Percentiles rank a stretch among this genome's conserved stretches.
Conservation (phyloP, 768 basidiomycete genomes). For the Sporobolomyces roseus region DNA sequence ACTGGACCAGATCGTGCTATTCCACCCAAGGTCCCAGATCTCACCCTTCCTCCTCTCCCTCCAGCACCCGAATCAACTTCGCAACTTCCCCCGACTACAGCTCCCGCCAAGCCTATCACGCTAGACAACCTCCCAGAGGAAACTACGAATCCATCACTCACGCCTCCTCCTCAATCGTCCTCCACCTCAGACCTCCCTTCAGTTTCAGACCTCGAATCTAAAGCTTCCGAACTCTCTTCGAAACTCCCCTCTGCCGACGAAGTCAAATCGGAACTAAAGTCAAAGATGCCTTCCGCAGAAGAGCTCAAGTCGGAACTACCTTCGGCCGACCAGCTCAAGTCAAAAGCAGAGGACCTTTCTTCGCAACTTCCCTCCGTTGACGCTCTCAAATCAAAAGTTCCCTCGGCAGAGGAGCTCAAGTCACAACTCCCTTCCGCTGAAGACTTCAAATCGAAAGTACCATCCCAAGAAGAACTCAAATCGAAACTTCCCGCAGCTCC, state of each 20-base stretch:
- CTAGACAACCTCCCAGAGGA: not conserved
- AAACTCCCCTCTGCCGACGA: not conserved
- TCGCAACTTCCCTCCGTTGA: too few relatives aligned
- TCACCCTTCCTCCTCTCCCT: slow-evolving; percentile 2
- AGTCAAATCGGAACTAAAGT: too few relatives aligned
- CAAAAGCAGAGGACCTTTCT: not conserved
- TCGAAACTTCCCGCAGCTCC: slow-evolving; percentile 4
- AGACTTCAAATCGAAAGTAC: not conserved
- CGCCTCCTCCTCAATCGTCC: not conserved
- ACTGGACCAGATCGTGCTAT: not conserved
- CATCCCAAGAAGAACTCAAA: too few relatives aligned
- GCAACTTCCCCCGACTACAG: not conserved
- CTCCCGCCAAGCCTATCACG: slow-evolving; percentile 9
- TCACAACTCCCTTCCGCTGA: too few relatives aligned
- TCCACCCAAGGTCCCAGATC: not conserved
- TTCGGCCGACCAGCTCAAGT: too few relatives aligned
- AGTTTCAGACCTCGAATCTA: not conserved
- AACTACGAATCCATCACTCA: not conserved
- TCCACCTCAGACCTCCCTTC: not conserved
- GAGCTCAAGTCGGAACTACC: not conserved
- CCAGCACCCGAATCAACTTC: not conserved
- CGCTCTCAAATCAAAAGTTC: too few relatives aligned
- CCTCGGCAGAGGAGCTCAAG: too few relatives aligned
- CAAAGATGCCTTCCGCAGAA: not conserved
- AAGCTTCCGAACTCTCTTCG: not conserved